These are phyloP conservation scores for Colletotrichum tamarilloi DNA, from an alignment of 2,329 filamentous ascomycete genomes.

Conservation along the genomic window DNA sequence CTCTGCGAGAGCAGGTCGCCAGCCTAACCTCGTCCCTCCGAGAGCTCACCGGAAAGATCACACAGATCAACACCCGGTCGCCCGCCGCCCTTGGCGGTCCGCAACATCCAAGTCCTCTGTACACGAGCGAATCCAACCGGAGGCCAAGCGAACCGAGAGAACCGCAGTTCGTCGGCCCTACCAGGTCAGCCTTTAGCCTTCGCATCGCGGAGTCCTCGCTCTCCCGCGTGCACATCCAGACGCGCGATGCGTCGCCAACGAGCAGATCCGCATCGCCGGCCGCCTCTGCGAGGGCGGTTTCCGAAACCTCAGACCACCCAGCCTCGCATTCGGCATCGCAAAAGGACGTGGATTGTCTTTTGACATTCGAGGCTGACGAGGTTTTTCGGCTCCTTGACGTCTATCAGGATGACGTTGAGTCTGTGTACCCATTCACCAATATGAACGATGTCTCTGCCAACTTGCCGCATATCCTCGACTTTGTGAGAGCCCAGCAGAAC, in stretches of 20 bases:
- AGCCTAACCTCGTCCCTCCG: slow-evolving; percentile 42
- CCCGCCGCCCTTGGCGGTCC: slow-evolving; percentile 5
- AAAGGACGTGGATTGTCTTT: slow-evolving; percentile 9
- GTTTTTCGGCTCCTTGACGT: slow-evolving; percentile 46
- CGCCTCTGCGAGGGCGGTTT: slow-evolving; percentile 36
- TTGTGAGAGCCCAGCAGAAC: slow-evolving; percentile 34
- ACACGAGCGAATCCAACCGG: slow-evolving; percentile 15
- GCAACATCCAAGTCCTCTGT: slow-evolving; percentile 28
- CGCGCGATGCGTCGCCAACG: slow-evolving; percentile 40
- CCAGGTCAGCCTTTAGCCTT: slow-evolving; percentile 48
- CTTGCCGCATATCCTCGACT: slow-evolving; percentile 41
- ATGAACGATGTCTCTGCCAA: slow-evolving; percentile 41
- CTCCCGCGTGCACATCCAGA: slow-evolving; percentile 48
- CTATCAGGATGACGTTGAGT: slow-evolving; percentile 53
- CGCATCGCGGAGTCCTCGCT: slow-evolving; percentile 49
- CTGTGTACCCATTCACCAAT: slow-evolving; percentile 48
- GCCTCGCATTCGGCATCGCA: slow-evolving; percentile 26
- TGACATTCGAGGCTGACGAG: slow-evolving; percentile 38
- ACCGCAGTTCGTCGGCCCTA: slow-evolving; percentile 51
- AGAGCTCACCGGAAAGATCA: slow-evolving; percentile 40
- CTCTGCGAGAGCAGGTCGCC: slow-evolving; percentile 45
- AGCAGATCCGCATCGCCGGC: slow-evolving; percentile 36
- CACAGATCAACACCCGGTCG: slow-evolving; percentile 26
- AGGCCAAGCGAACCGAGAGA: slow-evolving; percentile 41
- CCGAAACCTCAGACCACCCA: slow-evolving; percentile 36